Evolutionary conservation across 2,329 filamentous ascomycete species (phyloP).

Genomic region (Trichophyton simii): DNA sequence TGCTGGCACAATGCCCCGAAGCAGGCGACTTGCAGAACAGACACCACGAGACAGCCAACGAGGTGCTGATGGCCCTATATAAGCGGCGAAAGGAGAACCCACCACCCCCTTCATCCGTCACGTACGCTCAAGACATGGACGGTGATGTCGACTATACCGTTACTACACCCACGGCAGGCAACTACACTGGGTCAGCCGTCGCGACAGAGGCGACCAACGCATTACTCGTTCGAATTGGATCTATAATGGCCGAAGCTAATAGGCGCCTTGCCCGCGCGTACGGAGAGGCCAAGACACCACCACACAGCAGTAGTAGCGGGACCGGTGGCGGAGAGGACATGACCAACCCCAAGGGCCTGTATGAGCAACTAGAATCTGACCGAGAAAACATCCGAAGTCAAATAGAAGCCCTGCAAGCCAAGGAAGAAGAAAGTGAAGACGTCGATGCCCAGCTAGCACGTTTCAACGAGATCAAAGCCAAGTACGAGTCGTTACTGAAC

Average conservation of each 20-base stretch:
- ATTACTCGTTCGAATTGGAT: constrained; percentile 56
- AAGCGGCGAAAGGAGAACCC: constrained; percentile 50
- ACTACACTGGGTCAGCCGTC: constrained; percentile 28
- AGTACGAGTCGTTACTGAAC: constrained; percentile 34
- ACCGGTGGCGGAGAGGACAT: constrained; percentile 22
- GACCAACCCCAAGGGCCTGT: constrained; percentile 31
- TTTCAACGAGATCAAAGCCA: constrained; percentile 25
- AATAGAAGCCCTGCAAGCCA: constrained; percentile 23
- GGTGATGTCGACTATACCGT: constrained; percentile 21
- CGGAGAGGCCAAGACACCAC: constrained; percentile 46
- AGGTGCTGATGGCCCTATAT: constrained; percentile 65
- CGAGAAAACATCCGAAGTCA: constrained; percentile 33
- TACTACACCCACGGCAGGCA: constrained; percentile 20
- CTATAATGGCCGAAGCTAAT: constrained; percentile 59
- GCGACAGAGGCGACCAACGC: constrained; percentile 53
- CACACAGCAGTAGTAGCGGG: constrained; percentile 33
- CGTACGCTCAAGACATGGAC: constrained; percentile 28
- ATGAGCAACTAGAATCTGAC: constrained; percentile 33
- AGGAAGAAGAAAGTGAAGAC: constrained; percentile 26
- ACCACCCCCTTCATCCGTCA: constrained; percentile 58
- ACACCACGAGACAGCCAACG: constrained; percentile 70
- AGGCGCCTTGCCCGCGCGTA: constrained; percentile 49
- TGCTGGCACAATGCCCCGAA: constrained; percentile 60
- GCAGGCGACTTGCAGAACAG: constrained; percentile 71
- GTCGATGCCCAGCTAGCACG: constrained; percentile 28